Conservation (phyloP, 1,139 yeast species). For the Kurtzmaniella quercitrusa region DNA sequence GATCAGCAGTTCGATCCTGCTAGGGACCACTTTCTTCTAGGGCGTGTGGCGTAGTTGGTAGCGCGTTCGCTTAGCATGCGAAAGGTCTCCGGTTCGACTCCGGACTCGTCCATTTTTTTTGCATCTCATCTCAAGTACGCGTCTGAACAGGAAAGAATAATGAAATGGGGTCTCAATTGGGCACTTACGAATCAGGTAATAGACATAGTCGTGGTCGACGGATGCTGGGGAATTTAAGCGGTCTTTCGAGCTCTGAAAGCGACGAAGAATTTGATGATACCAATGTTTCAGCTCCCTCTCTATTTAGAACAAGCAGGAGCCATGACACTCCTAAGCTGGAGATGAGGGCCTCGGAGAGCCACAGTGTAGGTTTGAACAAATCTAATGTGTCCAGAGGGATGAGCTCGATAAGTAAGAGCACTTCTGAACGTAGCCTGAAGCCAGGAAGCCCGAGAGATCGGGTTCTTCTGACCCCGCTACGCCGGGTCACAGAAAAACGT, state of each 20-base stretch:
- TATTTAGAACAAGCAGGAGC: constrained; percentile 18
- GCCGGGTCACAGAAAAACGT: constrained; percentile 7
- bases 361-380: neutral
- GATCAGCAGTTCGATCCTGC: constrained; percentile 88
- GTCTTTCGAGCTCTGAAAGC: constrained; percentile 5
- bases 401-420: neutral
- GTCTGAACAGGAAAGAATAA: neutral
- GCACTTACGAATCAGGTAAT: constrained; percentile 8
- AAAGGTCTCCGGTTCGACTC: constrained; percentile 89
- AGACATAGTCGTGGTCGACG: neutral
- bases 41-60: constrained; percentile 94
- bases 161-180: constrained; percentile 10
- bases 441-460: neutral
- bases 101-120: constrained; percentile 71
- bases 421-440: neutral
- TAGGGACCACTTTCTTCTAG: constrained; percentile 58
- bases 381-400: neutral
- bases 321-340: constrained; percentile 3
- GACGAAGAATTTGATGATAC: constrained; percentile 25
- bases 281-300: constrained; percentile 3
- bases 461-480: constrained; percentile 1
- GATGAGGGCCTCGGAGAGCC: constrained; percentile 5
- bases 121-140: constrained; percentile 3
- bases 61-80: constrained; percentile 92
- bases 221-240: neutral